Evolutionary conservation across 139 green algal species (phyloP).

Genomic region (Haematococcus lacustris): DNA sequence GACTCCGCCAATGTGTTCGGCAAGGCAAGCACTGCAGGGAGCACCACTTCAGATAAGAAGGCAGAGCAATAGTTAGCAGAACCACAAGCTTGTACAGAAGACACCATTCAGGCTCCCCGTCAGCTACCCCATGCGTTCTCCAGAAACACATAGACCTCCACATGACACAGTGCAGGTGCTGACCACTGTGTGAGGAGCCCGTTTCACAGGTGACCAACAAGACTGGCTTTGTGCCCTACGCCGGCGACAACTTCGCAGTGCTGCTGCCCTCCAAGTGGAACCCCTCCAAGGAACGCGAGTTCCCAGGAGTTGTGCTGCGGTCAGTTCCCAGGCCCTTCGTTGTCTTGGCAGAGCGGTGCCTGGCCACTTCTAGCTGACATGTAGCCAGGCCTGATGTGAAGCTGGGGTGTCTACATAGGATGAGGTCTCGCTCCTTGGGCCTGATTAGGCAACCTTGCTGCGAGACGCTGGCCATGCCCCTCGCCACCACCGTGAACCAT

Average conservation of each 20-base stretch:
- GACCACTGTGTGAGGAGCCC: too few relatives aligned
- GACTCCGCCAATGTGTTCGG: constrained; percentile 46
- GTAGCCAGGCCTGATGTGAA: not conserved
- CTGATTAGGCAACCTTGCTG: too few relatives aligned
- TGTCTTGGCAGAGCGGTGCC: not conserved
- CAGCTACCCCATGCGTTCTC: too few relatives aligned
- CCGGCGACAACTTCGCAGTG: constrained; percentile 86
- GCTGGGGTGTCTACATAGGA: not conserved
- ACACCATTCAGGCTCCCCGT: too few relatives aligned
- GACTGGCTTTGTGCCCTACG: constrained; percentile 83
- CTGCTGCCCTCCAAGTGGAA: constrained; percentile 94
- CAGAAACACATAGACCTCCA: too few relatives aligned
- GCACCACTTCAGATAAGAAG: too few relatives aligned
- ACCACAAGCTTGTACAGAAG: too few relatives aligned
- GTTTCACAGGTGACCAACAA: constrained; percentile 78
- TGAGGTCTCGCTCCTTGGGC: not conserved
- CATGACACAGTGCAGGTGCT: too few relatives aligned
- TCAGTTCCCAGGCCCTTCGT: constrained; percentile 1
- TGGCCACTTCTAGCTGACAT: not conserved
- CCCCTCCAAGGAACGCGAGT: constrained; percentile 88
- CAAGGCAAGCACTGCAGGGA: too few relatives aligned
- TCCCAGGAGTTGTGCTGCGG: constrained; percentile 55
- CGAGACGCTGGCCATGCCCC: too few relatives aligned
- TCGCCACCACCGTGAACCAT: too few relatives aligned
- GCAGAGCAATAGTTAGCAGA: too few relatives aligned